Evolutionary conservation across 78 protist genomes (phyloP).

Genomic region (Dictyostelium firmibasis): DNA sequence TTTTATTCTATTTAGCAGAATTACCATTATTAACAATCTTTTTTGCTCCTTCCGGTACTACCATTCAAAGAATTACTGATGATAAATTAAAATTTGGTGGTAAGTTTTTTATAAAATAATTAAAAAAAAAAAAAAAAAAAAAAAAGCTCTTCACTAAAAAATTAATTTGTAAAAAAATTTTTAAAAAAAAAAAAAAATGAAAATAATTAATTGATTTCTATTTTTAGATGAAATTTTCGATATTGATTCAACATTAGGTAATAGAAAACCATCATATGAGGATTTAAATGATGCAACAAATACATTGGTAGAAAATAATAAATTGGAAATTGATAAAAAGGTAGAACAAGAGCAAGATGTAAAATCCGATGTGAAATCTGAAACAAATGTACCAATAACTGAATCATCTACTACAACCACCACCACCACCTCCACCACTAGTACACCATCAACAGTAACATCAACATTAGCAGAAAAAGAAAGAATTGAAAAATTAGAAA

Average conservation of each 20-base stretch:
- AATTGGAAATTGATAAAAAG: not conserved
- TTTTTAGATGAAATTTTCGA: not conserved
- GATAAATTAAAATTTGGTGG: constrained; percentile 34
- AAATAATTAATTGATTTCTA: not conserved
- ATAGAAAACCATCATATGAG: not conserved
- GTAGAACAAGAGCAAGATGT: not conserved
- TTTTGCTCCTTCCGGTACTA: constrained; percentile 28
- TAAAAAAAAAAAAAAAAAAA: not conserved
- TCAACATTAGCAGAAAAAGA: not conserved
- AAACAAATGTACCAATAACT: not conserved
- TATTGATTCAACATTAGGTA: not conserved
- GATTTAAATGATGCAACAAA: not conserved
- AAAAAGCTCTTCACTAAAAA: not conserved
- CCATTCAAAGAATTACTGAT: constrained; percentile 7
- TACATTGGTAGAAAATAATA: not conserved
- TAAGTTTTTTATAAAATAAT: not conserved
- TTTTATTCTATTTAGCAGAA: constrained; percentile 32
- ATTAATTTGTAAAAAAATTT: not conserved
- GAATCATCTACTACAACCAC: not conserved
- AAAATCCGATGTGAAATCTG: not conserved
- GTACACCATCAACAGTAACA: not conserved
- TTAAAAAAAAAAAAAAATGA: not conserved
- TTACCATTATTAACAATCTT: not conserved
- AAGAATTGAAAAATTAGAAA: not conserved
- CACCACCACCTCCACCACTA: not conserved